Base-by-base conservation (phyloP, 202 grass and related monocot species). In the Setaria viridis region DNA sequence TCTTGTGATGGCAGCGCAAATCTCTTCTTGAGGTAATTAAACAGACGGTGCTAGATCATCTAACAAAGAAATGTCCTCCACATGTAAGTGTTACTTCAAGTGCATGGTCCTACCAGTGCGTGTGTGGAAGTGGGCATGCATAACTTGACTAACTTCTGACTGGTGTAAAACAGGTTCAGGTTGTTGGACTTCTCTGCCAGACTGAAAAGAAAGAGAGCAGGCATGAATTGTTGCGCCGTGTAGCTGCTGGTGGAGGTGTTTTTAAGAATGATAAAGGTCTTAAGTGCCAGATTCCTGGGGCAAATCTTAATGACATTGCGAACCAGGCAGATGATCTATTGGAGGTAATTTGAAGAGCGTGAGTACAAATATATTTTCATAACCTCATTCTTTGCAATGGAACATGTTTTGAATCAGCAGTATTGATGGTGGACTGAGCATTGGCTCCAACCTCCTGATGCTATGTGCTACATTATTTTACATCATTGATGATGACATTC, bases 111-210 rank as follows among this genome's bases (percentile, higher is more conserved):
- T 74, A 35, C 14, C 1, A 83, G 45, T 84, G 57, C 49, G 11
- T 74, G 9, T 69, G 7, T 69, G 6, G 47, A 73, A 51, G 20
- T 68, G 75, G 50, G 17, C 45, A 76, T 79, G 50, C 17, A 25
- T 62, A 32, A 62, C 25, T 42, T 65, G 63, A 63, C 60, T 50
- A 13, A 55, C 51, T 7, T 39, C 4, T 76, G 69, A 84, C 9
- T 6, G 17, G 6, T 70, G 46, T 12, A 21, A 67, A 76, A 65
- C 85, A 98, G 95, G 95, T 98, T 78, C 95, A 98, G 83, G 93
- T 98, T 87, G 89, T 98, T 77, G 95, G 95, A 72, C 95, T 98
- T 72, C 95, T 98, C 83, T 98, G 93, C 76, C 95, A 87, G 84
- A 98, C 91, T 67, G 89, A 94, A 78, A 84, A 95, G 64, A 98